A percentile compares a stretch with the other conserved stretches of the same genome.
These are phyloP conservation scores for Acanthamoeba healyi DNA, from an alignment of 208 protist genomes.

Conservation along the genomic window DNA sequence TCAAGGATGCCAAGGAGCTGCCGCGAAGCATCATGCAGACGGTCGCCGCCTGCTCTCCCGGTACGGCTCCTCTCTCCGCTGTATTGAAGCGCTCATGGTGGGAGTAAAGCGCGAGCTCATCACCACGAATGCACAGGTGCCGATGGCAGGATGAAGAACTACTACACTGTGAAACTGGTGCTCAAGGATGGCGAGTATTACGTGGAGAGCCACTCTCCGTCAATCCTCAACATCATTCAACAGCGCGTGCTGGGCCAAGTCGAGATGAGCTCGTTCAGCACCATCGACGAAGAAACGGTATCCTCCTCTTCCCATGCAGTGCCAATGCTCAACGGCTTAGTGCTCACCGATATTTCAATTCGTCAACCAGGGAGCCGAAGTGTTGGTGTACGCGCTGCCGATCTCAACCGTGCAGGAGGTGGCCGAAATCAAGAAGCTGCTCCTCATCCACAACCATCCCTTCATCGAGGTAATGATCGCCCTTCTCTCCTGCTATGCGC, in stretches of 20 bases:
- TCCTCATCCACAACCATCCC: conserved; percentile 27
- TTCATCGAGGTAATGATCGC: neutral
- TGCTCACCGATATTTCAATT: neutral
- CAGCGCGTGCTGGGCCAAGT: conserved; percentile 18
- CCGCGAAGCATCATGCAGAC: conserved; percentile 35
- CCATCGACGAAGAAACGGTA: conserved; percentile 11
- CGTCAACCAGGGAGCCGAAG: neutral
- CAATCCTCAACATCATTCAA: conserved; percentile 76
- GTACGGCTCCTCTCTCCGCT: neutral
- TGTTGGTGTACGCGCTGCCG: conserved; percentile 26
- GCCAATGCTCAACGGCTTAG: neutral
- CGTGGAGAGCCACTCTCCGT: conserved; percentile 85
- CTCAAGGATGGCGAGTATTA: conserved; percentile 88
- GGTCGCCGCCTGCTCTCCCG: neutral
- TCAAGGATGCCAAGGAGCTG: conserved; percentile 26
- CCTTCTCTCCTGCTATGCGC: too few relatives aligned
- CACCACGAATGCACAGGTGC: neutral
- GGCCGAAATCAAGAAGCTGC: conserved; percentile 40
- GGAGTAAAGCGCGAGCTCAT: neutral
- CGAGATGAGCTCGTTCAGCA: neutral
- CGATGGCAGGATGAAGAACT: conserved; percentile 63
- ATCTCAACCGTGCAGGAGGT: conserved; percentile 8
- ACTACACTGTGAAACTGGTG: conserved; percentile 90
- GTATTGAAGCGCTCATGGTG: neutral
- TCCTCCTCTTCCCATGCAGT: neutral